Evolutionary conservation across 202 grass and related monocot genomes (phyloP).

Genomic region (Zoysia matrella): DNA sequence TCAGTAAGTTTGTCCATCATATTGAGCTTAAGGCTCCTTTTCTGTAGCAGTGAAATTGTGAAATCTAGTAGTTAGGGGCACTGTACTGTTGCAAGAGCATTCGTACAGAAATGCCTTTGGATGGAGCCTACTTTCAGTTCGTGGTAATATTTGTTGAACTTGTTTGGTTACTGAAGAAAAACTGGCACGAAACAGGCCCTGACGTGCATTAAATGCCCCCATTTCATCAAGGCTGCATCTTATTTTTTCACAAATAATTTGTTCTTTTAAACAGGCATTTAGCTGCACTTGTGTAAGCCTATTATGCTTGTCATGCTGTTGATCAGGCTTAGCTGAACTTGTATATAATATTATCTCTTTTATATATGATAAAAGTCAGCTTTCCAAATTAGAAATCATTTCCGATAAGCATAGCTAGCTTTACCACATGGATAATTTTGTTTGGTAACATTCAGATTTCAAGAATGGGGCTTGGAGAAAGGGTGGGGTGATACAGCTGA

Average conservation of each 20-base stretch:
- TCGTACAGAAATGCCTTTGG: slow-evolving; percentile 2
- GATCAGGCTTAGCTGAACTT: background rate
- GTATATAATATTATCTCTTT: background rate
- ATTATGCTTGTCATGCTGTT: background rate
- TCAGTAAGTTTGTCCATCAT: slow-evolving; percentile 58
- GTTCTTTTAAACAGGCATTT: background rate
- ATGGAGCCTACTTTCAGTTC: background rate
- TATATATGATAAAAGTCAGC: background rate
- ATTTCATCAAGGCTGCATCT: too few relatives aligned
- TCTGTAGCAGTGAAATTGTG: background rate
- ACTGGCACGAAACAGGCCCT: too few relatives aligned
- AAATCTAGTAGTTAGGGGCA: slow-evolving; percentile 12
- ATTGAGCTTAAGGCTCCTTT: background rate
- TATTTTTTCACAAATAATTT: background rate
- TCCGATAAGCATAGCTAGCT: slow-evolving; percentile 12
- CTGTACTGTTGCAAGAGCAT: background rate
- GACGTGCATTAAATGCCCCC: too few relatives aligned
- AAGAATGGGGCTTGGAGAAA: slow-evolving; percentile 98
- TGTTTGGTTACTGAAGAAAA: too few relatives aligned
- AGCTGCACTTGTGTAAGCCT: background rate
- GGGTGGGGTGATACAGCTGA: slow-evolving; percentile 96
- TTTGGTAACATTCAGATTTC: slow-evolving; percentile 67
- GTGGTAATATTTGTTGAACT: background rate
- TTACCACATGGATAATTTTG: slow-evolving; percentile 12
- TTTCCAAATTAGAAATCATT: background rate